Base-by-base conservation (phyloP, 805 yeast species). In the Saccharomycopsis babjevae region DNA sequence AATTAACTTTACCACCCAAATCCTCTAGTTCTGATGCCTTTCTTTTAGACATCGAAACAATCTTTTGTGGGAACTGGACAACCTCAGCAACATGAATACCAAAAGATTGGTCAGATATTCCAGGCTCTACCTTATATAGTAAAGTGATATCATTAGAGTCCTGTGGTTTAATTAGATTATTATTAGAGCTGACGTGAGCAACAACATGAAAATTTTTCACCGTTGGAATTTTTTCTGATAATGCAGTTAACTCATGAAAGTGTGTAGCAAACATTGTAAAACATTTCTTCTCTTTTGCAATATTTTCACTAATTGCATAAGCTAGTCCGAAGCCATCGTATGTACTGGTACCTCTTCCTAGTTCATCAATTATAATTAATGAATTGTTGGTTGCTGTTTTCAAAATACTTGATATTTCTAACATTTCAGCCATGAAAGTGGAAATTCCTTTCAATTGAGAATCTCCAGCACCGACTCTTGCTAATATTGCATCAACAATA, bases 401-500 rank as follows among this genome's bases (percentile, higher is more conserved):
- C 61, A 94, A 77, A 66, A 94, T 93, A 1, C 93, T 83, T 0
- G 97, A 86, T 58, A 97, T 89, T 68, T 94, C 99, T 58, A 90
- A 77, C 97, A 94, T 91, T 72, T 94, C 99, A 32, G 96, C 89
- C 89, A 89, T 88, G 68, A 94, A 94, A 0, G 99, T 94, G 0
- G 98, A 92, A 34, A 94, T 89, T 30, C 99, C 99, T 72, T 93
- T 92, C 69, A 94, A 78, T 73, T 94, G 99, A 0, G 97, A 93
- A 71, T 94, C 99, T 13, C 97, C 96, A 1, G 99, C 98, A 11
- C 99, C 99, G n/a, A 94, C 97, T 69, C 99, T 83, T 15, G 98
- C 96, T 62, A 94, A 79, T 5, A 94, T 86, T 1, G 97, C 90
- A 73, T 94, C 99, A 64, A 93, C 90, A 1, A 94, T 77, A 13